Evolutionary conservation across 108 stramenopile species (phyloP), one percentile per base, ranked within the genome.

Genomic region (Cylindrotheca fusiformis): DNA sequence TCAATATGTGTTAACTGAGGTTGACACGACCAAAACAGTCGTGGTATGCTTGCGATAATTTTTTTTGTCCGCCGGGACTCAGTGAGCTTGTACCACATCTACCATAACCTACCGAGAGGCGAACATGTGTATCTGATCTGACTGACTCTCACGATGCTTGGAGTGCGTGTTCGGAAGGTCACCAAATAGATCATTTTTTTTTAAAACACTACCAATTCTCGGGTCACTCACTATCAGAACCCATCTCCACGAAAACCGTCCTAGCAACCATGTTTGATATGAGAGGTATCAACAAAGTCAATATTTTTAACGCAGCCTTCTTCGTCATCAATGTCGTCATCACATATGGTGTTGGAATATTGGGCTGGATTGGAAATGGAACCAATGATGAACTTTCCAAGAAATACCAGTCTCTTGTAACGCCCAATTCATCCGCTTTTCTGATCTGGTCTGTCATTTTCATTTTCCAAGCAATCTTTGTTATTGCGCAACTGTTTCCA

Each of bases 391-490:
- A 76, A 48, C 50, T 90, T 1, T 77, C 77, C 3, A 61, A 58
- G 32, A 90, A 88, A 52, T 94, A 94, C 58, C 92, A 94, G 71
- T 88, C 92, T 0, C 32, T 94, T 36, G 77, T 94, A 21, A 94
- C 92, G 1, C 92, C 92, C 2, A 65, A 61, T 25, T 77, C 72
- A 0, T 61, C 48, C 28, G 85, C 92, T 22, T 94, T 94, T 62
- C 54, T 77, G 14, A 94, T 94, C 63, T 94, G 92, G 92, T 79
- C 75, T 10, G 36, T 90, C 18, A 93, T 93, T 47, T 93, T 87
- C 65, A 56, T 81, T 26, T 57, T 69, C 8, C 80, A 93, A 61
- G 74, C 77, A 18, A 63, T 83, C 17, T 94, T 79, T 54, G 70
- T 75, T 8, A 46, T 87, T 22, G 71, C 68, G 1, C 92, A 88